phyloP scores from a whole-genome alignment of 1,284 basidiomycete genomes.

The Ganoderma lucidum region DNA sequence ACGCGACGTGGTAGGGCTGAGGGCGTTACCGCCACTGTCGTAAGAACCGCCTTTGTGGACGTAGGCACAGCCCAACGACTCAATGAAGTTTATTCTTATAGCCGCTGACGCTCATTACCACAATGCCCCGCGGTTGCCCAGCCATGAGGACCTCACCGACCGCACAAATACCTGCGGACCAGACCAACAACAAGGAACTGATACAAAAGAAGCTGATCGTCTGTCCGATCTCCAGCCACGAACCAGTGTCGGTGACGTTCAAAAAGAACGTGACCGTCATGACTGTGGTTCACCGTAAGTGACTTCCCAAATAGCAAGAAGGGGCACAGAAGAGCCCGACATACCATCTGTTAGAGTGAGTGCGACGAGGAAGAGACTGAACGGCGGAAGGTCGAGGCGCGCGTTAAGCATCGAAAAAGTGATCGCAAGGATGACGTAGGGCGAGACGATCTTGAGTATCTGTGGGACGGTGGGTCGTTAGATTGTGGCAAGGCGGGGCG shows the following conservation, averaged over 20 bases:
- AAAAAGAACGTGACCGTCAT: constrained; percentile 89
- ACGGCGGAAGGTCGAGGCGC: constrained; percentile 72
- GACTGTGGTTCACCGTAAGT: constrained; percentile 46
- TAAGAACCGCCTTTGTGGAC: background rate
- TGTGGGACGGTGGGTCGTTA: constrained; percentile 37
- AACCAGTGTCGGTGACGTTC: constrained; percentile 83
- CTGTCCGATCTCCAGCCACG: constrained; percentile 92
- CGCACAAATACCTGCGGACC: constrained; percentile 80
- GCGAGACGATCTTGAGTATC: constrained; percentile 86
- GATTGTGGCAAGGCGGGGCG: background rate
- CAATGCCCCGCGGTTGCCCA: background rate
- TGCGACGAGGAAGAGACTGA: constrained; percentile 80
- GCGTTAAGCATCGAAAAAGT: constrained; percentile 74
- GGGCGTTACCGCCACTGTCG: too few species aligned
- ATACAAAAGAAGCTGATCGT: constrained; percentile 91
- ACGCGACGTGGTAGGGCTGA: too few species aligned
- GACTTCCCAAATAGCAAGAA: constrained; percentile 10
- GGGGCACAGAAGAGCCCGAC: constrained; percentile 30
- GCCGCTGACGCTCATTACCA: background rate
- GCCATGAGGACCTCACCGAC: constrained; percentile 67
- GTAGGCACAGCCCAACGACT: background rate
- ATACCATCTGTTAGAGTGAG: constrained; percentile 78
- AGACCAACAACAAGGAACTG: constrained; percentile 80
- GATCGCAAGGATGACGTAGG: constrained; percentile 80
- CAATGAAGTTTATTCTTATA: background rate